Evolutionary conservation across 345 rosid genomes (phyloP).

Genomic region (Hypericum androsaemum): DNA sequence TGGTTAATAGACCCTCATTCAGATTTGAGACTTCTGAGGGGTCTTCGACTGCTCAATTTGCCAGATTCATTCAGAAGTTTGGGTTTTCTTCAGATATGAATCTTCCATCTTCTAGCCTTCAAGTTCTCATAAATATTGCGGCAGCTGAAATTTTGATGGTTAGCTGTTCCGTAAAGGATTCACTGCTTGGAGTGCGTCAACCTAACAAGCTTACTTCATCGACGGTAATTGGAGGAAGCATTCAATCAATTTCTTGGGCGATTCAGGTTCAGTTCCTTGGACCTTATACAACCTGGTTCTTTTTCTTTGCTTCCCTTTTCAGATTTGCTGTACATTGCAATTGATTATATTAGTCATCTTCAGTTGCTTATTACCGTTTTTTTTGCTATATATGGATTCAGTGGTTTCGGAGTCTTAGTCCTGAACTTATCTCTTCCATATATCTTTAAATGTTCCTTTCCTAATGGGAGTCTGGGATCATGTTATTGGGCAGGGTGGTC

Average conservation of each 20-base stretch:
- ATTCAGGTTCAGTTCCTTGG: constrained; percentile 44
- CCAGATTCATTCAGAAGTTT: constrained; percentile 25
- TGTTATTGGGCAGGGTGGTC: constrained; percentile 65
- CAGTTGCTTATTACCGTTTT: background rate
- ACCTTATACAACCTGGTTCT: constrained; percentile 6
- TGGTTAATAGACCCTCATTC: constrained; percentile 11
- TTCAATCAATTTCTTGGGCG: constrained; percentile 39
- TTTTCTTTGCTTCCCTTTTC: constrained; percentile 7
- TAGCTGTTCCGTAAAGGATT: constrained; percentile 42
- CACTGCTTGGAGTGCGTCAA: constrained; percentile 37
- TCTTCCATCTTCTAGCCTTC: constrained; percentile 22
- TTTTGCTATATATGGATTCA: background rate
- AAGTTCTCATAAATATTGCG: constrained; percentile 40
- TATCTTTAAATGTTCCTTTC: constrained; percentile 4
- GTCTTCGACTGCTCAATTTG: constrained; percentile 25
- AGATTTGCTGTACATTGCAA: constrained; percentile 8
- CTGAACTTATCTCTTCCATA: constrained; percentile 1
- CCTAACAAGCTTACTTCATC: constrained; percentile 45
- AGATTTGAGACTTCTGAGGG: constrained; percentile 20
- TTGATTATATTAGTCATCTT: background rate
- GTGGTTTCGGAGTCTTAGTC: background rate
- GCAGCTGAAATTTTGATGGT: constrained; percentile 40
- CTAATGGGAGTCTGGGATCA: constrained; percentile 23
- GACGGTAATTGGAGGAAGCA: constrained; percentile 46
- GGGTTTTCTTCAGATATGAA: constrained; percentile 30